Evolutionary conservation across 192 early-diverging fungal species (phyloP).

Genomic region (Linnemannia exigua): DNA sequence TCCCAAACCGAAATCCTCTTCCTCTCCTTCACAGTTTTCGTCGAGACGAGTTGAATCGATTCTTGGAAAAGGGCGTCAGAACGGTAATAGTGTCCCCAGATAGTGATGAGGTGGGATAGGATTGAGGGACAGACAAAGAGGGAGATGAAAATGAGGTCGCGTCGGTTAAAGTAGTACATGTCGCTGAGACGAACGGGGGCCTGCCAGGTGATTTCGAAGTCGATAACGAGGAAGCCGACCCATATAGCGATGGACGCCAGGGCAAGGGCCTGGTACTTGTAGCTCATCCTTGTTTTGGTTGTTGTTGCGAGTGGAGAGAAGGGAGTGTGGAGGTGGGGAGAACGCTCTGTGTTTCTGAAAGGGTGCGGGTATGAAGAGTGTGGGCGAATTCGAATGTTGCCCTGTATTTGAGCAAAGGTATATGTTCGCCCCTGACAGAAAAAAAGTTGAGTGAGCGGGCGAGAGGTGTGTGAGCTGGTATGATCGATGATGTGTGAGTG

Average conservation of each 20-base stretch:
- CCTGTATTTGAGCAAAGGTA: neutral
- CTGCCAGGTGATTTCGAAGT: conserved; percentile 33
- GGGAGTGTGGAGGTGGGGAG: neutral
- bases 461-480: neutral
- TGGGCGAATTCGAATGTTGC: neutral
- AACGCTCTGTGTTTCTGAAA: neutral
- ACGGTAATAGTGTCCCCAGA: conserved; percentile 51
- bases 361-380: neutral
- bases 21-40: neutral
- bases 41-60: conserved; percentile 23
- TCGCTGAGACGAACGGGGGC: neutral
- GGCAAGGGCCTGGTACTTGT: conserved; percentile 2
- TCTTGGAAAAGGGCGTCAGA: conserved; percentile 32
- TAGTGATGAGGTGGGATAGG: conserved; percentile 37
- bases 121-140: conserved; percentile 32
- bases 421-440: neutral
- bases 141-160: conserved; percentile 24
- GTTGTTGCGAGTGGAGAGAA: neutral
- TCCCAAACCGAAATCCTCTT: conserved; percentile 39
- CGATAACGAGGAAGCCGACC: conserved; percentile 6
- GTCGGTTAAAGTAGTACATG: conserved; percentile 35
- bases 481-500: neutral
- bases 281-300: neutral
- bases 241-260: conserved; percentile 1
- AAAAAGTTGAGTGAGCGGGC: no score